Evolutionary conservation across 176 grass and related monocot genomes (phyloP), one percentile per base, ranked within the genome.

Genomic region (Raddia distichophylla): DNA sequence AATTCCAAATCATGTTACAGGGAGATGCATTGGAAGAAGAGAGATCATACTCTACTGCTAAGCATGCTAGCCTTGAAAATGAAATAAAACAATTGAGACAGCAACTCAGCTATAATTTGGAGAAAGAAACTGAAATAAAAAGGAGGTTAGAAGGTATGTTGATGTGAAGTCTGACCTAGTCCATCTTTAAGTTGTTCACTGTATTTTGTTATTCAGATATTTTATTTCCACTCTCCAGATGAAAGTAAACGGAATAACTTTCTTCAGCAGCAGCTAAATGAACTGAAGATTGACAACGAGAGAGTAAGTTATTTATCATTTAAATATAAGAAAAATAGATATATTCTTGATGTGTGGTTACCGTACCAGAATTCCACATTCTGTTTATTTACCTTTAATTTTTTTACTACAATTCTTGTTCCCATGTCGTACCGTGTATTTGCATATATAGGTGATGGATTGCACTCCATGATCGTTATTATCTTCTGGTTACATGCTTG

Each of bases 61-160:
- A 74, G 81, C 86, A 91, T 54, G 69, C 87, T 63, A 86, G 63
- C 54, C 79, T 91, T 77, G 91, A 99, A 87, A 89, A 84, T 82
- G 89, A 99, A 83, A 95, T 93, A 10, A 93, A 90, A 63, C 82
- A 91, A 64, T 80, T 95, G 70, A 95, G 74, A 87, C 76, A 75
- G 75, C 64, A 86, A 88, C 93, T 95, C 12, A 83, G 83, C 6
- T 69, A 75, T 54, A 76, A 91, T 69, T 79, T 47, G 5, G 78
- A 87, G 73, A 92, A 87, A 74, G 84, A 92, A 88, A 69, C 27
- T 83, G 84, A 79, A 85, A 64, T 74, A 80, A 86, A 60, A 55
- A 88, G 85, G 63, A 91, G 85, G 62, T 81, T 91, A 84, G 82
- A 93, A 83, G 91, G 96, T 99, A 88, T 79, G 42, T 62, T 16